Evolutionary conservation across 192 early-diverging fungal genomes (phyloP).

Genomic region (Gonapodya prolifera): DNA sequence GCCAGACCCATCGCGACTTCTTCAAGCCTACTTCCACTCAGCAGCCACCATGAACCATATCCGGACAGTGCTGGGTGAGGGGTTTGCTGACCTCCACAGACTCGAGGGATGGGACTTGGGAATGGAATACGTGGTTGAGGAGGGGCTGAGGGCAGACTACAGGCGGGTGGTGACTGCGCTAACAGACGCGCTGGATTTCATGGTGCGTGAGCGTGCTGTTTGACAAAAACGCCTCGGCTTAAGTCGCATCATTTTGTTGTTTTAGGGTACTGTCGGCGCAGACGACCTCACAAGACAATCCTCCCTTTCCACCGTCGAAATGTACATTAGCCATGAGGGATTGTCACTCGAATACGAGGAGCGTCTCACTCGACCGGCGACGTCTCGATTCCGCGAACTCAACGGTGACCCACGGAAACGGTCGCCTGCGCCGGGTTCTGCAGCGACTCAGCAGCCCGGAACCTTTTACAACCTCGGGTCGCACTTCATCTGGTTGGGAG

Average conservation of each 20-base stretch:
- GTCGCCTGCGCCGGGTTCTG: slow-evolving; percentile 5
- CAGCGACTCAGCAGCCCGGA: background rate
- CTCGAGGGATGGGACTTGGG: slow-evolving; percentile 73
- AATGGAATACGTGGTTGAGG: slow-evolving; percentile 63
- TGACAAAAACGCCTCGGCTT: background rate
- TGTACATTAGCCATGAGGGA: slow-evolving; percentile 93
- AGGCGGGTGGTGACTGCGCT: slow-evolving; percentile 78
- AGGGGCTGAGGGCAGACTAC: slow-evolving; percentile 70
- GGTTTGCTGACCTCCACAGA: slow-evolving; percentile 86
- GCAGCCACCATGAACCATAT: slow-evolving; percentile 94
- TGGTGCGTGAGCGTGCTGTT: slow-evolving; percentile 25
- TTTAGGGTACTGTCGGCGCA: slow-evolving; percentile 67
- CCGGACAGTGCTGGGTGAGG: slow-evolving; percentile 64
- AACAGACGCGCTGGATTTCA: slow-evolving; percentile 82
- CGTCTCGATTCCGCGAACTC: slow-evolving; percentile 22
- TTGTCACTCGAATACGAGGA: slow-evolving; percentile 88
- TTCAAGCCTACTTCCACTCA: slow-evolving; percentile 94
- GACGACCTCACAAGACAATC: slow-evolving; percentile 26
- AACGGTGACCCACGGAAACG: slow-evolving; percentile 33
- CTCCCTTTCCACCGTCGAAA: slow-evolving; percentile 69
- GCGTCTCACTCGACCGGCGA: slow-evolving; percentile 57
- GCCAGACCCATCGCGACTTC: slow-evolving; percentile 86
- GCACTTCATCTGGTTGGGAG: slow-evolving; percentile 98
- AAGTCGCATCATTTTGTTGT: background rate
- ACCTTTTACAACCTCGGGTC: slow-evolving; percentile 78